Base-by-base conservation (phyloP, 192 early-diverging fungal species). In the Nowakowskiella sp. region DNA sequence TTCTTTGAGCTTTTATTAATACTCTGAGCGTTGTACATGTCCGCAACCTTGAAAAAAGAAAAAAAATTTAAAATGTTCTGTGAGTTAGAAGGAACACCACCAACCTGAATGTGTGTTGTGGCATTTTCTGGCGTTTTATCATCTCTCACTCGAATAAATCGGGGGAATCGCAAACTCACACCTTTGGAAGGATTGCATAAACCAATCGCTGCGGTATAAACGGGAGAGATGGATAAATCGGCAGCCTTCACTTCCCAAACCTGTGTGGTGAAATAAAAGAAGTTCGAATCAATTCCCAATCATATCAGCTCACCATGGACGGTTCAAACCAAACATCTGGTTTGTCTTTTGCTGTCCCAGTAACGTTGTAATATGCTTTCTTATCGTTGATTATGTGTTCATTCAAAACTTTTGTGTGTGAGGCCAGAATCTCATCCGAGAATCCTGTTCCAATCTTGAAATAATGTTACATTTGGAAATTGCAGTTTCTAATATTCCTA, bases 241-340 rank as follows among this genome's bases (percentile, higher is more conserved):
- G 97, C 97, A 16, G 89, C 87, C 49, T 91, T 87, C 28, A 99
- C 85, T 70, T 99, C 97, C 91, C 92, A 97, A 1, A 99, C 93
- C 53, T 85, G 66, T 34, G 66, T 44, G 6, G 16, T 0, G 43
- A 63, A n/a, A 0, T 10, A 31, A 7, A 10, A 55, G 1, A 31
- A 16, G 47, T 9, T 6, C 8, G 53, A 52, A 49, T 55, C 6
- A 52, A 53, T n/a, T 9, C 10, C 19, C 10, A 46, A 2, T 19
- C 1, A 60, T 4, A 63, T 24, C 19, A 9, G 31, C 30, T 48
- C 51, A 77, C 75, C 57, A 64, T 59, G 1, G 59, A 68, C 13
- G 94, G 89, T 24, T 86, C 83, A 68, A 99, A 96, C 94, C 94
- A 99, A 10, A 99, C 85, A 63, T 99, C 97, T 0, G 94, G 91